Evolutionary conservation across 768 basidiomycete species (phyloP), one percentile per base, ranked within the genome.

Genomic region (Phlegmacium glaucopus): DNA sequence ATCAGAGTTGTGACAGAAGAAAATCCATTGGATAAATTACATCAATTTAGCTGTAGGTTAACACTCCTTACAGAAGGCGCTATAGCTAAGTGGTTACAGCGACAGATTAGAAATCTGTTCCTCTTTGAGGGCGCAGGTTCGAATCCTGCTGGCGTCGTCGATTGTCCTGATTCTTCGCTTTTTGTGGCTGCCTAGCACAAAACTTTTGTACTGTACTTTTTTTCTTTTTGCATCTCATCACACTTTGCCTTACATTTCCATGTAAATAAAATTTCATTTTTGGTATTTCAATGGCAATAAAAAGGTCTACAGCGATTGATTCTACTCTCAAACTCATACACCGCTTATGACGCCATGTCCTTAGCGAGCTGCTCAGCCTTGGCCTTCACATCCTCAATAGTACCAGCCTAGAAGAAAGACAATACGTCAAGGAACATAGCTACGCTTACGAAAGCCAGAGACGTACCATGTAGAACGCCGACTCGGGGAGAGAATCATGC

Each of bases 331-430:
- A 42, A 49, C 39, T 36, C 22, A 5, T 22, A 36, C 42, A 27
- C 26, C 13, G n/a, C 56, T 64, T 77, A 78, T 54, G 71, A 70
- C 53, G 79, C 79, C 77, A 94, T 91, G 62, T 97, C 94, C 80
- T 95, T 95, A 49, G 93, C 90, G 58, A 95, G 83, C 69, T 94
- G 88, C 72, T 94, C 94, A 55, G 96, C 96, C 85, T 99, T 99
- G 56, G 79, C 71, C 79, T 95, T 94, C 67, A 89, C 95, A 57
- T 97, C 95, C 70, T 94, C 91, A 62, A 98, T 95, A 59, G 92
- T 95, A 58, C 95, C 95, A 63, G 84, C 74, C 79, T 81, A 17
- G 11, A 37, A 36, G 25, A 30, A 22, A 25, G 45, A 17, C 13
- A 45, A 58, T 32, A 22, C 22, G 22, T 22, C 22, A 22, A 55